phyloP scores from a whole-genome alignment of 352 stramenopile genomes.

The Elongisporangium anandrum region DNA sequence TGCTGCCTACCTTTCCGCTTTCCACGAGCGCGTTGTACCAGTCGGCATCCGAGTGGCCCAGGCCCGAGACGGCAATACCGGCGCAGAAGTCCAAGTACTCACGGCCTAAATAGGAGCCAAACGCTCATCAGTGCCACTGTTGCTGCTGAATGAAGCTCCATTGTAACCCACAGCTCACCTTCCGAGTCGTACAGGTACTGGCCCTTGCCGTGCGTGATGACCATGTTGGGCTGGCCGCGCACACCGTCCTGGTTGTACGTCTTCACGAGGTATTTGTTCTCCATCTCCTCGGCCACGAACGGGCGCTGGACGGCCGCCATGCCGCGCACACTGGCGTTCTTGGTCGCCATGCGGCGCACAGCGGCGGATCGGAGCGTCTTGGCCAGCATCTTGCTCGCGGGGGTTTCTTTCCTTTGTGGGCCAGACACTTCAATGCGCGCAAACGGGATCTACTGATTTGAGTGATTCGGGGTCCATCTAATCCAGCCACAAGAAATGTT shows the following conservation, averaged over 20 bases:
- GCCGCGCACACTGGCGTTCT: background rate
- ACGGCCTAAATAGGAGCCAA: slow-evolving; percentile 15
- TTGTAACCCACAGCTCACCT: slow-evolving; percentile 43
- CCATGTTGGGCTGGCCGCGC: slow-evolving; percentile 51
- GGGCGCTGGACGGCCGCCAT: slow-evolving; percentile 4
- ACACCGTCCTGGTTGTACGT: slow-evolving; percentile 81
- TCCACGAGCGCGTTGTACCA: slow-evolving; percentile 74
- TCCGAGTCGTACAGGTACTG: slow-evolving; percentile 90
- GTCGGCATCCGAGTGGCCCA: slow-evolving; percentile 89
- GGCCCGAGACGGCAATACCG: slow-evolving; percentile 86
- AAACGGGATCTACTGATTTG: background rate
- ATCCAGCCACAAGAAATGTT: background rate
- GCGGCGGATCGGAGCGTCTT: background rate
- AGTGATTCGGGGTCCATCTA: background rate
- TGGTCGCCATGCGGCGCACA: background rate
- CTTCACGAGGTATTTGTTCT: slow-evolving; percentile 78
- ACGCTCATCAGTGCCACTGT: background rate
- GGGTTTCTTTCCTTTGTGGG: background rate
- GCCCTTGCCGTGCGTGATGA: slow-evolving; percentile 88
- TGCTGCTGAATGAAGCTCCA: background rate
- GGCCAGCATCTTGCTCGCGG: background rate
- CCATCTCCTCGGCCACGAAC: slow-evolving; percentile 57
- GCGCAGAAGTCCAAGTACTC: slow-evolving; percentile 93
- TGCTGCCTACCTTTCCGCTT: slow-evolving; percentile 38
- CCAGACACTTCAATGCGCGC: background rate